phyloP scores from a whole-genome alignment of 768 basidiomycete species.

The Gymnopilus junonius region DNA sequence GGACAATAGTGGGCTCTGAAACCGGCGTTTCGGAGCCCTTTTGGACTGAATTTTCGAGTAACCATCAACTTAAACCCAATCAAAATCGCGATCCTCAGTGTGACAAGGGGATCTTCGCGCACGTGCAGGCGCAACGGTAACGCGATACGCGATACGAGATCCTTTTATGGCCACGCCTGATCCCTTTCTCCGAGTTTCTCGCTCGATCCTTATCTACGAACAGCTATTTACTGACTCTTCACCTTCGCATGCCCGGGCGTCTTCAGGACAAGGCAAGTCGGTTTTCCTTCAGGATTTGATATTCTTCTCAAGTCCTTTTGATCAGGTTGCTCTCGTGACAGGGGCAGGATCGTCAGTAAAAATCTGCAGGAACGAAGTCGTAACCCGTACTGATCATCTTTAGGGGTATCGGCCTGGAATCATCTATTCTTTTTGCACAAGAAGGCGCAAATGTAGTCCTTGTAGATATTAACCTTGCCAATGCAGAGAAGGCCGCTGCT shows the following conservation, averaged over 20 bases:
- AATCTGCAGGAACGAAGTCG: conserved; percentile 6
- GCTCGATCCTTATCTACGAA: conserved; percentile 18
- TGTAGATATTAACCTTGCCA: conserved; percentile 83
- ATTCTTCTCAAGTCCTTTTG: conserved; percentile 7
- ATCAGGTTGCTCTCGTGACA: conserved; percentile 78
- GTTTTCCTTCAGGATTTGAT: conserved; percentile 13
- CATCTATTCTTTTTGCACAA: conserved; percentile 91
- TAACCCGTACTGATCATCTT: conserved; percentile 21
- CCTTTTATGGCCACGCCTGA: conserved; percentile 1
- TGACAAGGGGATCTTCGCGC: background rate
- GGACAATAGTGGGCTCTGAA: no score
- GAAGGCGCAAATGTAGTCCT: conserved; percentile 94
- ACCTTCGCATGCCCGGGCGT: conserved; percentile 61
- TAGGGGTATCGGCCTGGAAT: conserved; percentile 96
- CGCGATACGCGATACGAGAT: conserved; percentile 4
- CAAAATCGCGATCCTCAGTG: background rate
- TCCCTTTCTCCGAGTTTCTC: background rate
- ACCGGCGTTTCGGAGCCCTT: no score
- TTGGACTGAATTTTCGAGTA: no score
- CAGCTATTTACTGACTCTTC: conserved; percentile 13
- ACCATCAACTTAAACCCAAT: no score
- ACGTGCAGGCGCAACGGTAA: conserved; percentile 8
- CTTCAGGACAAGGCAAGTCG: conserved; percentile 64
- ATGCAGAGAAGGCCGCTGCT: conserved; percentile 68
- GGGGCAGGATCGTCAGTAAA: conserved; percentile 83